Conservation (phyloP, 768 basidiomycete genomes). For the Amanita exitialis region DNA sequence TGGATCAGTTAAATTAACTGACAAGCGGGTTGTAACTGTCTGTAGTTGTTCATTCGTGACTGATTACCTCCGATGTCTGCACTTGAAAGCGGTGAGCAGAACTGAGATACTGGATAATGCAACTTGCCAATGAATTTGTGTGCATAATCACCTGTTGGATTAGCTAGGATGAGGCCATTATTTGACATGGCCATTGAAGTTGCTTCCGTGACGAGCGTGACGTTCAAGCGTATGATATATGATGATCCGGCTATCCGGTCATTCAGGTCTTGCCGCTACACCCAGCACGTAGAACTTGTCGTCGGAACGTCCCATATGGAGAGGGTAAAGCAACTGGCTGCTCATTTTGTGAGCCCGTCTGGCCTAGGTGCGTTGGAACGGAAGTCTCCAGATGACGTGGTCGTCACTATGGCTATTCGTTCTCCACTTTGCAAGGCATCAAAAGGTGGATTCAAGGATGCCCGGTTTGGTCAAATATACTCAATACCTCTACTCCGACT, state of each 20-base stretch:
- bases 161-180: neutral
- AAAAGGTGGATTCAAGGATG: constrained; percentile 70
- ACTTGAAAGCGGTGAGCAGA: neutral
- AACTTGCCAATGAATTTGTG: neutral
- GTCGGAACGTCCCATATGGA: constrained; percentile 30
- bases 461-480: constrained; percentile 29
- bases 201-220: too few species aligned
- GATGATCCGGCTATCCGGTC: neutral
- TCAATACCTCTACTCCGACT: constrained; percentile 9
- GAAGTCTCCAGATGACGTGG: constrained; percentile 67
- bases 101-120: neutral
- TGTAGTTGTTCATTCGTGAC: neutral
- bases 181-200: neutral
- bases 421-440: constrained; percentile 69
- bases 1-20: constrained; percentile 38
- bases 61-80: constrained; percentile 3
- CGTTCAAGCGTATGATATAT: too few species aligned
- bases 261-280: neutral
- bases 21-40: neutral
- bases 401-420: constrained; percentile 73
- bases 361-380: constrained; percentile 43
- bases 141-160: neutral
- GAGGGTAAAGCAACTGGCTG: constrained; percentile 55
- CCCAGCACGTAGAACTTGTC: neutral
- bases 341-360: constrained; percentile 39